These are phyloP conservation scores for Zoysia matrella DNA, from an alignment of 202 grass and related monocot species.

Conservation along the genomic window DNA sequence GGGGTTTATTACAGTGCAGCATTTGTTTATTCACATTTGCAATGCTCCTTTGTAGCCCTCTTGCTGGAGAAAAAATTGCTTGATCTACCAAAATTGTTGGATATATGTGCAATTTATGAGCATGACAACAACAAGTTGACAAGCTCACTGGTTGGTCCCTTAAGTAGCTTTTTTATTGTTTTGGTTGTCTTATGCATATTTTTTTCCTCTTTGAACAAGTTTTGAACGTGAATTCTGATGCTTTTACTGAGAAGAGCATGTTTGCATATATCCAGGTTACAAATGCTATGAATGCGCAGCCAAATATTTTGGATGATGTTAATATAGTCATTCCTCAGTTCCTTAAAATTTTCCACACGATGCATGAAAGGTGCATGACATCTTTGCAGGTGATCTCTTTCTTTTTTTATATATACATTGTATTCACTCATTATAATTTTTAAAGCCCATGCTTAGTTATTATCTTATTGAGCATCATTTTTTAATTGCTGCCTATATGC, in stretches of 20 bases:
- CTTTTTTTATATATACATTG: slow-evolving; percentile 1
- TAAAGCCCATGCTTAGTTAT: neutral
- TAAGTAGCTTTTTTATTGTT: slow-evolving; percentile 29
- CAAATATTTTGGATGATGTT: slow-evolving; percentile 59
- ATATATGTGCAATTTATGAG: slow-evolving; percentile 94
- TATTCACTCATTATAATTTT: neutral
- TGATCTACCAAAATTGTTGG: slow-evolving; percentile 90
- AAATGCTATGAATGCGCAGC: slow-evolving; percentile 82
- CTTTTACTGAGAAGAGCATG: slow-evolving; percentile 32
- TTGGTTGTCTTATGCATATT: neutral
- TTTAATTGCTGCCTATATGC: slow-evolving; percentile 22
- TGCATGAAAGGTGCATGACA: slow-evolving; percentile 84
- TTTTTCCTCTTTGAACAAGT: slow-evolving; percentile 17
- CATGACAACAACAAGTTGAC: slow-evolving; percentile 82
- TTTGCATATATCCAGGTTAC: slow-evolving; percentile 67
- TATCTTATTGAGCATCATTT: slow-evolving; percentile 31
- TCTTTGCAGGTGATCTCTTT: slow-evolving; percentile 73
- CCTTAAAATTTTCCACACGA: slow-evolving; percentile 79
- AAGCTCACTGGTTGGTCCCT: slow-evolving; percentile 71
- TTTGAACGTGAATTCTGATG: slow-evolving; percentile 13
- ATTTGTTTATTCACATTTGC: slow-evolving; percentile 34
- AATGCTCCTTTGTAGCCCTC: slow-evolving; percentile 67
- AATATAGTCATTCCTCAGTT: slow-evolving; percentile 70
- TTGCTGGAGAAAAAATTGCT: slow-evolving; percentile 93
- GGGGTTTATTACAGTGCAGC: slow-evolving; percentile 23